Evolutionary conservation across 2,329 filamentous ascomycete species (phyloP).

Genomic region (Alternaria solani): DNA sequence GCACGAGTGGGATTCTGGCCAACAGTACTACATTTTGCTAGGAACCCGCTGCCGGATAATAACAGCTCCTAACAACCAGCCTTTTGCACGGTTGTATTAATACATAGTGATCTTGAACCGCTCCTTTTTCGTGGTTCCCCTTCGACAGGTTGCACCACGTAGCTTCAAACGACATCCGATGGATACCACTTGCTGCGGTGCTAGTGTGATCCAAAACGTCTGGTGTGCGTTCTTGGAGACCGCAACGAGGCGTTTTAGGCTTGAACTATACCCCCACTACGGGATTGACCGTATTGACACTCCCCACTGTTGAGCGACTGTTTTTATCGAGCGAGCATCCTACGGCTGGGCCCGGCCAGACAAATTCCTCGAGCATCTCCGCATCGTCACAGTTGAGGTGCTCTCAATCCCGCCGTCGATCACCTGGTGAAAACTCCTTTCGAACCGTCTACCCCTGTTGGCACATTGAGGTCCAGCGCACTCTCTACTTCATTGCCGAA

Average conservation of each 20-base stretch:
- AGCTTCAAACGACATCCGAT: neutral
- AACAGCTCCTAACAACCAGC: neutral
- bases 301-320: slow-evolving; percentile 3
- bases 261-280: slow-evolving; percentile 5
- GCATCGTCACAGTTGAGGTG: neutral
- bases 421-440: neutral
- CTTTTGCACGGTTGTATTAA: neutral
- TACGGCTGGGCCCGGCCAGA: neutral
- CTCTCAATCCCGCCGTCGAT: slow-evolving; percentile 6
- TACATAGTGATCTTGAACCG: neutral
- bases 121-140: neutral
- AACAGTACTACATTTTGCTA: neutral
- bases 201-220: neutral
- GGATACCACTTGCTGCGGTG: neutral
- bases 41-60: neutral
- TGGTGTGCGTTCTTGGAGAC: neutral
- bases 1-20: neutral
- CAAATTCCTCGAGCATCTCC: neutral
- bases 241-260: slow-evolving; percentile 1
- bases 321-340: neutral
- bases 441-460: slow-evolving; percentile 4
- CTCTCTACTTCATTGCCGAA: neutral
- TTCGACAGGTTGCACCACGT: neutral
- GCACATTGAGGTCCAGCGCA: neutral
- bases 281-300: slow-evolving; percentile 12